Percentiles rank a stretch among this genome's conserved stretches.
Evolutionary conservation across 768 basidiomycete species (phyloP).

Genomic region (Suillus luteus): DNA sequence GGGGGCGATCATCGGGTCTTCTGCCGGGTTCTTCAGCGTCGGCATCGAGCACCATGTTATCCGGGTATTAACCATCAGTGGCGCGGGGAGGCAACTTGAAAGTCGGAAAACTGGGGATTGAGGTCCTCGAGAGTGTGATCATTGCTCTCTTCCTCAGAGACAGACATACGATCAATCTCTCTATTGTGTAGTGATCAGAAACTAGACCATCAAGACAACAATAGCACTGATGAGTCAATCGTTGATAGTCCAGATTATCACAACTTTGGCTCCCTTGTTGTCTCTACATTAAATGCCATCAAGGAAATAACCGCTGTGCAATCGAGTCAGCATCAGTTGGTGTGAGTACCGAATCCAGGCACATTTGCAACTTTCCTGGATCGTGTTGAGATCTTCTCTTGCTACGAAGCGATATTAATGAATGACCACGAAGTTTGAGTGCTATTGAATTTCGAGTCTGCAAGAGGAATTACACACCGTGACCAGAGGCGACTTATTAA

Average conservation of each 20-base stretch:
- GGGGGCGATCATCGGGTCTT: conserved; percentile 45
- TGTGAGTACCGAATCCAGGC: conserved; percentile 1
- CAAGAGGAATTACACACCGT: background rate
- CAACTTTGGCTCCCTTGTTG: background rate
- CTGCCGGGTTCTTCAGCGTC: background rate
- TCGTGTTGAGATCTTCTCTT: conserved; percentile 4
- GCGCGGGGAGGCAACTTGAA: conserved; percentile 39
- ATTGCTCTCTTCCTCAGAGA: conserved; percentile 89
- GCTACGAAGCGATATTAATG: conserved; percentile 8
- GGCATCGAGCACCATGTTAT: background rate
- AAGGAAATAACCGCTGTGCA: background rate
- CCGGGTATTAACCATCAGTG: background rate
- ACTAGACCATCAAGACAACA: background rate
- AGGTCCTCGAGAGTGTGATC: conserved; percentile 83
- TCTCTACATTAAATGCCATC: too few species aligned
- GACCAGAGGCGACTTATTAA: too few species aligned
- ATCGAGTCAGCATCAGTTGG: background rate
- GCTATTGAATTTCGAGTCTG: background rate
- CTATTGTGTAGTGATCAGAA: conserved; percentile 18
- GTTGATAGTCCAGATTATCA: background rate
- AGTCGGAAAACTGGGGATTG: conserved; percentile 56
- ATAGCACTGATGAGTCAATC: background rate
- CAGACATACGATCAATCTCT: conserved; percentile 68
- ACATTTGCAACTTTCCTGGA: background rate
- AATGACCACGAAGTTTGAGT: background rate